These are phyloP conservation scores for Ustilago curta DNA, from an alignment of 1,284 basidiomycete species.

Conservation along the genomic window DNA sequence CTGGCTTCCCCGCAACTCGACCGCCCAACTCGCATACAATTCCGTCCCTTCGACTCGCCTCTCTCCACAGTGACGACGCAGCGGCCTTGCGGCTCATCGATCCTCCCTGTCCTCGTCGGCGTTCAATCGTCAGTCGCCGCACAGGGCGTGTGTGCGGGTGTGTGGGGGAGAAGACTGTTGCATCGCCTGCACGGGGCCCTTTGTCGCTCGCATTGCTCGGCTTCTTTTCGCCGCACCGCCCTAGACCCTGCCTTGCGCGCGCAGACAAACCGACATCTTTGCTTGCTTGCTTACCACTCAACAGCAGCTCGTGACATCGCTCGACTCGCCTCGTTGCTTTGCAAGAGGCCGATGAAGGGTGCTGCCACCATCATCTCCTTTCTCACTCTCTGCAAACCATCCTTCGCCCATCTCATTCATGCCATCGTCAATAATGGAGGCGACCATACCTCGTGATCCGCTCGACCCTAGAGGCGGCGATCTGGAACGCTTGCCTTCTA, in stretches of 20 bases:
- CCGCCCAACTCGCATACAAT: slow-evolving; percentile 2
- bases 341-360: neutral
- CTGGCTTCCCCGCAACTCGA: neutral
- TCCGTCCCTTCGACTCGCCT: neutral
- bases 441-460: neutral
- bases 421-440: slow-evolving; percentile 4
- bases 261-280: neutral
- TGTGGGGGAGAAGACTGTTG: neutral
- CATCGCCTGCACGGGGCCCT: too few species aligned
- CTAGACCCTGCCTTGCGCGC: slow-evolving; percentile 3
- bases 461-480: slow-evolving; percentile 18
- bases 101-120: neutral
- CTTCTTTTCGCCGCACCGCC: neutral
- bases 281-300: too few species aligned
- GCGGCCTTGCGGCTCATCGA: neutral
- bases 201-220: neutral
- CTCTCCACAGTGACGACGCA: neutral
- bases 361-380: neutral
- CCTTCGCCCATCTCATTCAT: neutral
- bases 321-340: neutral
- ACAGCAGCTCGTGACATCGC: neutral
- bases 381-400: neutral
- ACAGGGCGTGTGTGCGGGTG: neutral
- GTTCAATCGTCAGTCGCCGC: neutral
- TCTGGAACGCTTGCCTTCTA: slow-evolving; percentile 31